Conservation (phyloP, 108 stramenopile genomes). For the Pseudonitzschia multistriata region DNA sequence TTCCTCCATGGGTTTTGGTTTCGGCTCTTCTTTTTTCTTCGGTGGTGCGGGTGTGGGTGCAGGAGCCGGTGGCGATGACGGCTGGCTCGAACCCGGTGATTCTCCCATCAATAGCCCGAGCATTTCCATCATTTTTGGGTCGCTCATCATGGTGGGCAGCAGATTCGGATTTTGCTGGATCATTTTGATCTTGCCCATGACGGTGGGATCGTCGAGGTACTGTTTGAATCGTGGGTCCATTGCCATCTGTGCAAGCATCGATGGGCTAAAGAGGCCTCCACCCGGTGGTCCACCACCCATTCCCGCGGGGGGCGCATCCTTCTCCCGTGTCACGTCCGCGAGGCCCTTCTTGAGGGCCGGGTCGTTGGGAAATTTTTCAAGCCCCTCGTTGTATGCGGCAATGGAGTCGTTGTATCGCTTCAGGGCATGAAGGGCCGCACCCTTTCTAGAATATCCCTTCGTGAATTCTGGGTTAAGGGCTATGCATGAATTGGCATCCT, state of each 20-base stretch:
- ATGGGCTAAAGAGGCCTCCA: constrained; percentile 75
- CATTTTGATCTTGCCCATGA: constrained; percentile 90
- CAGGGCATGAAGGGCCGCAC: constrained; percentile 92
- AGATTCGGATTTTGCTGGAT: constrained; percentile 88
- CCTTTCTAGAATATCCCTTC: constrained; percentile 94
- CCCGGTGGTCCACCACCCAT: constrained; percentile 33
- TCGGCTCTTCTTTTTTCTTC: constrained; percentile 21
- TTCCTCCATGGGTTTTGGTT: constrained; percentile 64
- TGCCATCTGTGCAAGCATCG: constrained; percentile 88
- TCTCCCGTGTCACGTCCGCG: constrained; percentile 83
- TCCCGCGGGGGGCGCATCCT: constrained; percentile 61
- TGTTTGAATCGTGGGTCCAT: constrained; percentile 87
- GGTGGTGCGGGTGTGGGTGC: constrained; percentile 15
- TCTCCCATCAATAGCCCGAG: constrained; percentile 78
- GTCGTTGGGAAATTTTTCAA: constrained; percentile 86
- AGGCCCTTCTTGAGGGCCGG: constrained; percentile 87
- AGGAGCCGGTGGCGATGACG: constrained; percentile 34
- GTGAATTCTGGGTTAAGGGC: constrained; percentile 80
- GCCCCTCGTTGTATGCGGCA: constrained; percentile 89
- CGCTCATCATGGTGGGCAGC: constrained; percentile 77
- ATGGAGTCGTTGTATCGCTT: constrained; percentile 96
- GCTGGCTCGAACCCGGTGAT: constrained; percentile 16
- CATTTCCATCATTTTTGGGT: constrained; percentile 78
- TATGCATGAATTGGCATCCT: constrained; percentile 95
- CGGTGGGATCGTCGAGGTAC: constrained; percentile 87